These are phyloP conservation scores for Podospora pseudopauciseta DNA, from an alignment of 495 filamentous ascomycete genomes.

Conservation along the genomic window DNA sequence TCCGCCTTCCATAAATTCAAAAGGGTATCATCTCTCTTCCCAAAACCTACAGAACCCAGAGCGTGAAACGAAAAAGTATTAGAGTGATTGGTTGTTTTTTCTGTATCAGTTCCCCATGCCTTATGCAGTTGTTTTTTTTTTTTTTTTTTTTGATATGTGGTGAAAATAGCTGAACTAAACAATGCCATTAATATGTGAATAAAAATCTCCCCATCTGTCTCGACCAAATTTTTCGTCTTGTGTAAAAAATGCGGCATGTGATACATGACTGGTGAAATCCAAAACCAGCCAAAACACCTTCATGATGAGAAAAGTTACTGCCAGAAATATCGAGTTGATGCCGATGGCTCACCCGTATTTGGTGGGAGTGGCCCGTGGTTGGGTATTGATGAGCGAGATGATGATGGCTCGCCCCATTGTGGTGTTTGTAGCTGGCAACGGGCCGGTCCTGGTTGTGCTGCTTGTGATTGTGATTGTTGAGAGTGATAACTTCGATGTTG, in stretches of 20 bases:
- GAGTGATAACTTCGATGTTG: neutral
- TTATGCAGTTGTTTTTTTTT: neutral
- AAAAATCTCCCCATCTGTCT: neutral
- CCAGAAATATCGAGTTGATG: neutral
- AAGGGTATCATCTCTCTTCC: neutral
- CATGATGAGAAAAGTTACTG: neutral
- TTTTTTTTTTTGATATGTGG: neutral
- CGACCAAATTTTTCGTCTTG: neutral
- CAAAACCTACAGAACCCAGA: neutral
- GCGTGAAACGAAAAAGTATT: neutral
- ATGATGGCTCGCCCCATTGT: constrained; percentile 1
- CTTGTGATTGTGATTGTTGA: neutral
- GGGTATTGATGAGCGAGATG: neutral
- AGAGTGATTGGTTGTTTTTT: neutral
- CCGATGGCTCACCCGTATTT: constrained; percentile 1
- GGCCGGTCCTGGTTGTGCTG: neutral
- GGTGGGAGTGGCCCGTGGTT: neutral
- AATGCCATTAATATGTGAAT: neutral
- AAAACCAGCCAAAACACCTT: neutral
- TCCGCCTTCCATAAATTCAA: neutral
- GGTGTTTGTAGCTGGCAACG: neutral
- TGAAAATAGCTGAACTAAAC: neutral
- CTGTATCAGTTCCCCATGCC: neutral
- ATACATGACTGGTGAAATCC: too few species aligned
- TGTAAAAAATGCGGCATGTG: neutral